Base-by-base conservation (phyloP, 106 monocot species). In the Dendrobium catenatum region DNA sequence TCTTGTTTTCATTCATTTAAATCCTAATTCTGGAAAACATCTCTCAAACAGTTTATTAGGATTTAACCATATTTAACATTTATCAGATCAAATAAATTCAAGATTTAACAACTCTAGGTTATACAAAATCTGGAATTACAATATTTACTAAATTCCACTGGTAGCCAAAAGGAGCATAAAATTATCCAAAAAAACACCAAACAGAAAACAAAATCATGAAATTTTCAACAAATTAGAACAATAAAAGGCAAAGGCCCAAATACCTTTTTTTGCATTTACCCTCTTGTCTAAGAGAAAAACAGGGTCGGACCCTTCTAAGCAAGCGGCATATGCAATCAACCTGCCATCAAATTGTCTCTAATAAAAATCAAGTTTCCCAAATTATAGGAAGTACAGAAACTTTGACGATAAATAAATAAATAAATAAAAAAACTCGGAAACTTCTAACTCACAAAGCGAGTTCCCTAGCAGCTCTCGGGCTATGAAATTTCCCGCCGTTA, bases 231-330 rank as follows among this genome's bases (percentile, higher is more conserved):
- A 48, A 48, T 48, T 8, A 77, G 76, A 68, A 43, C n/a, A n/a
- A 68, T 27, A 16, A 42, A 13, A 72, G 10, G 16, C 9, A 46
- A 75, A 41, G 20, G 13, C 31, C 64, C 4, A 27, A 13, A 4
- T 54, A 95, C 98, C 89, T 91, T 89, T 84, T 75, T 88, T 98
- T 5, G 91, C 94, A 86, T 95, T 95, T 6, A 95, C 84, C 79
- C 93, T 83, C 81, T 77, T 91, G 80, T 95, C 93, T 9, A 98
- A 93, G 9, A 98, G 87, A 54, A 86, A 78, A 61, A 98, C 88
- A 9, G 95, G 95, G 75, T 98, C 95, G 76, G 91, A 85, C 18
- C 98, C 98, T 83, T 98, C 91, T 49, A 98, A 87, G 81, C 98
- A 95, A 18, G 98, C 86, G 19, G 98, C 95, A 81, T 98, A 98